Conservation (phyloP, 768 basidiomycete species). For the Lentinus brumalis region DNA sequence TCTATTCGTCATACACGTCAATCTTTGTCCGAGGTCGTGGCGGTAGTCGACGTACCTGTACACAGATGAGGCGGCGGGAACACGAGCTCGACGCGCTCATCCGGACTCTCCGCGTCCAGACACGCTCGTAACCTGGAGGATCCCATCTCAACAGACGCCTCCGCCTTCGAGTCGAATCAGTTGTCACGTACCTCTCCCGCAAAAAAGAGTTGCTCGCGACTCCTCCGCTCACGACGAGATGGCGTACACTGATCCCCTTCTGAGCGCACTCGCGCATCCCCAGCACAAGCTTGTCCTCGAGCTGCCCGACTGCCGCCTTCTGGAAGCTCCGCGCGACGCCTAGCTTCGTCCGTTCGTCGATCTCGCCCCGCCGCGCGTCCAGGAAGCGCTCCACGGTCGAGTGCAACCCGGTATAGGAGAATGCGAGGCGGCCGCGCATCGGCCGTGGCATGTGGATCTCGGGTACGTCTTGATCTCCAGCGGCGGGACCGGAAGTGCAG, state of each 20-base stretch:
- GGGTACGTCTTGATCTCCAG: background rate
- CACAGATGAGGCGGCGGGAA: constrained; percentile 83
- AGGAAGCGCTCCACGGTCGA: constrained; percentile 68
- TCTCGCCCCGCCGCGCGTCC: constrained; percentile 39
- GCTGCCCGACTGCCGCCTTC: constrained; percentile 64
- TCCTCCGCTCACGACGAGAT: constrained; percentile 87
- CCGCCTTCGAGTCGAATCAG: background rate
- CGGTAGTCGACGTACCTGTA: constrained; percentile 58
- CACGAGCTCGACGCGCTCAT: constrained; percentile 46
- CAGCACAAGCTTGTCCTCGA: constrained; percentile 72
- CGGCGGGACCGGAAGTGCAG: constrained; percentile 43
- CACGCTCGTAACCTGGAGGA: constrained; percentile 40
- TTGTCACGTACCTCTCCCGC: constrained; percentile 51
- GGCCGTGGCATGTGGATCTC: constrained; percentile 29
- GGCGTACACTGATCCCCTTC: constrained; percentile 46
- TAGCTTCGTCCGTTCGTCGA: constrained; percentile 42
- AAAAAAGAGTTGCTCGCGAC: constrained; percentile 87
- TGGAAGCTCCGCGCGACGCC: constrained; percentile 76
- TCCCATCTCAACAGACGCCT: too few relatives aligned
- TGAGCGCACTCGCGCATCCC: constrained; percentile 48
- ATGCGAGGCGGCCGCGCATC: constrained; percentile 56
- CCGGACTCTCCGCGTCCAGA: constrained; percentile 30
- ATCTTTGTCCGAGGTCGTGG: background rate
- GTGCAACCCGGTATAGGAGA: constrained; percentile 82
- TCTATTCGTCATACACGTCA: constrained; percentile 47